phyloP scores from a whole-genome alignment of 2,329 filamentous ascomycete genomes.

The Pleomassaria siparia region DNA sequence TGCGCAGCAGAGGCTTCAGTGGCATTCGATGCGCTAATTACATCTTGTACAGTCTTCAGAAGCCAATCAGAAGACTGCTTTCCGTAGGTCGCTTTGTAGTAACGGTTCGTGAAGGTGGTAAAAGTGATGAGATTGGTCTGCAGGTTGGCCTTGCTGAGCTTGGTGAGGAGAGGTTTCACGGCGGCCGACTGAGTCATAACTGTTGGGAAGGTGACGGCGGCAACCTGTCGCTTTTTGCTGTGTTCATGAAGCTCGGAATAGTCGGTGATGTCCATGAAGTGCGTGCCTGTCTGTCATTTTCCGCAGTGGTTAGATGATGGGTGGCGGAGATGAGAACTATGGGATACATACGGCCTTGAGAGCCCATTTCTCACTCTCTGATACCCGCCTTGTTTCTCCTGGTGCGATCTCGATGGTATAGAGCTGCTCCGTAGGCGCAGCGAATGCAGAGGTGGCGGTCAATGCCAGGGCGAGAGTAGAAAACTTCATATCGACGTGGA shows the following conservation, averaged over 20 bases:
- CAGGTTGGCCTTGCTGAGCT: constrained; percentile 22
- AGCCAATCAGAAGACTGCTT: constrained; percentile 86
- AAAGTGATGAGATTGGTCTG: constrained; percentile 20
- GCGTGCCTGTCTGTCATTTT: constrained; percentile 8
- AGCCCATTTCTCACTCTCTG: constrained; percentile 73
- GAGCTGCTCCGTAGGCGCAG: constrained; percentile 28
- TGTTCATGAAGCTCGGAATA: constrained; percentile 15
- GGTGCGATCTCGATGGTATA: constrained; percentile 78
- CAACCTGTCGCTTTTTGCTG: constrained; percentile 1
- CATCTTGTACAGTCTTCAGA: constrained; percentile 68
- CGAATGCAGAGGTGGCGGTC: constrained; percentile 1
- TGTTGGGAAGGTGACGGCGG: constrained; percentile 17
- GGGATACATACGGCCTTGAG: constrained; percentile 66
- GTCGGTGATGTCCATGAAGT: constrained; percentile 32
- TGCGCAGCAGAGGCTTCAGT: constrained; percentile 33
- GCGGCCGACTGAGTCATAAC: constrained; percentile 13
- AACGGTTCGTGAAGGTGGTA: constrained; percentile 25
- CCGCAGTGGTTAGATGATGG: neutral
- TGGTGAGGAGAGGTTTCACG: constrained; percentile 18
- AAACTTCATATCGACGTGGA: constrained; percentile 36
- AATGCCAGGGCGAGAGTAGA: neutral
- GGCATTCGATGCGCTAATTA: constrained; percentile 50
- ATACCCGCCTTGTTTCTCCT: constrained; percentile 74
- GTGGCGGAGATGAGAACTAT: too few species aligned
- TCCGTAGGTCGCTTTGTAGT: constrained; percentile 49